Base-by-base conservation (phyloP, 495 filamentous ascomycete species). In the Xylaria nigripes region DNA sequence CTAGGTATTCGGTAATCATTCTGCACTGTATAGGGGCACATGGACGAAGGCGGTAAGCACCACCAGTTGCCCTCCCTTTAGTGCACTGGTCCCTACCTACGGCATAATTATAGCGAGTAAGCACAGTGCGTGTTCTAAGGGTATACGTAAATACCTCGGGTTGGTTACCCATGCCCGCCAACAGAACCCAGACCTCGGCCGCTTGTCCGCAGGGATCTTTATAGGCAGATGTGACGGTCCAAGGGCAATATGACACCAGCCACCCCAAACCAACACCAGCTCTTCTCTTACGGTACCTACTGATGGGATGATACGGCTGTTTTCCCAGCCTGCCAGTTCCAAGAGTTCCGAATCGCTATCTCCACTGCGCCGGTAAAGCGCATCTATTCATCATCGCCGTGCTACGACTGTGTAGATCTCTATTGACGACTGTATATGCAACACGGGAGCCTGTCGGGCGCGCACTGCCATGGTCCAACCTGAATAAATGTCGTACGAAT, bases 401-500 rank as follows among this genome's bases (percentile, higher is more conserved):
- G 25, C 43, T 24, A 54, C 32, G 23, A 25, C 16, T 34, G 52
- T 29, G 45, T 29, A 15, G 30, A 10, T 36, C 40, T 12, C 43
- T 19, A 45, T 16, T 42, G 36, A 18, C 27, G 24, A 22, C 38
- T 18, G 19, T 50, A 29, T 27, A 50, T 50, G 53, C 51, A 50
- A 55, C 49, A 32, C 21, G 19, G 38, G 30, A 44, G 60, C 59
- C 61, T 58, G 30, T 49, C 54, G 38, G 58, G 58, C 60, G 48
- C 50, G 53, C 43, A 55, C 56, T 65, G 62, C 60, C 55, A 61
- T 62, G 61, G 57, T 63, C 65, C 50, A 45, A 51, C 57, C 34
- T 62, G 64, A 54, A 61, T 70, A 73, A 78, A 92, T 92, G 88
- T 86, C 83, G 48, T 86, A 86, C 77, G 79, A 86, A 72, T 80